phyloP scores from a whole-genome alignment of 305 asterid genomes.

The Fraxinus dipetala region DNA sequence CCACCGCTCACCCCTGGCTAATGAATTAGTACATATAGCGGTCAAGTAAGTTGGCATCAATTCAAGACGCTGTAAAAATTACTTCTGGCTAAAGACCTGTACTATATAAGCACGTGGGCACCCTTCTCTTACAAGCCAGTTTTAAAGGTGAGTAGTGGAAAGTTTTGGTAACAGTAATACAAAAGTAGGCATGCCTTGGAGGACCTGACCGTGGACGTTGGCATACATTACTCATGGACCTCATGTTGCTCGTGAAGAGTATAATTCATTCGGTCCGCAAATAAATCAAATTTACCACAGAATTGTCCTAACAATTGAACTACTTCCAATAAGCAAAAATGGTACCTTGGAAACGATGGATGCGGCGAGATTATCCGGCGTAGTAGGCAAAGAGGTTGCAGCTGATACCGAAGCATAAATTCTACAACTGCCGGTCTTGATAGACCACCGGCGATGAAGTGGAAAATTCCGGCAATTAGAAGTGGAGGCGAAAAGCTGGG shows the following conservation, averaged over 20 bases:
- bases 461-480: slow-evolving; percentile 8
- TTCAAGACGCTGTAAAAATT: neutral
- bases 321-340: neutral
- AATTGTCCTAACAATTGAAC: neutral
- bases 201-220: neutral
- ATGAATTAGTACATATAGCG: neutral
- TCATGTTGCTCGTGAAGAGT: neutral
- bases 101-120: neutral
- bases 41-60: neutral
- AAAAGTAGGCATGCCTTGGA: neutral
- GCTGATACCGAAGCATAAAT: slow-evolving; percentile 50
- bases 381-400: slow-evolving; percentile 39
- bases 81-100: neutral
- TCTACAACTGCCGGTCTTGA: slow-evolving; percentile 19
- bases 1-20: neutral
- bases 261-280: neutral
- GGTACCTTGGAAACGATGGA: slow-evolving; percentile 64
- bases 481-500: slow-evolving; percentile 24
- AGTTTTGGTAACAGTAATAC: neutral
- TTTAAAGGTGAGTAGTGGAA: neutral
- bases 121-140: neutral
- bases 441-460: slow-evolving; percentile 16
- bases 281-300: neutral
- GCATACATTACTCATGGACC: neutral
- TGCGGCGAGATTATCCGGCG: slow-evolving; percentile 58